Percentiles rank a stretch among this genome's conserved stretches.
Evolutionary conservation across 164 flowering plant species (phyloP).

Genomic region (Sedum album): DNA sequence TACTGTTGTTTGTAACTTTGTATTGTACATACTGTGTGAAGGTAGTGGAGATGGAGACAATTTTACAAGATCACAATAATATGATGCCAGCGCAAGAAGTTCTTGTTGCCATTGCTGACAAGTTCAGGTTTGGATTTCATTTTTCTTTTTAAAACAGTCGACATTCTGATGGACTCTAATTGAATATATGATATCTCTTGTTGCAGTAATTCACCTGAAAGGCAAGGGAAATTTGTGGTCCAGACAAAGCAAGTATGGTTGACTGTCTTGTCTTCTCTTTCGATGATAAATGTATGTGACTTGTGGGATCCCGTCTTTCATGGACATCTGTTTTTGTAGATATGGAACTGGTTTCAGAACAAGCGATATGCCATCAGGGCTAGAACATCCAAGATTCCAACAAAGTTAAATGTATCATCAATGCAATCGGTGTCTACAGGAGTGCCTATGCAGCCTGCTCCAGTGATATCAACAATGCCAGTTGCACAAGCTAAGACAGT

Average conservation of each 20-base stretch:
- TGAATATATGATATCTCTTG: too few relatives aligned
- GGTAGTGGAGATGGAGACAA: constrained; percentile 79
- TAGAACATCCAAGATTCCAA: constrained; percentile 52
- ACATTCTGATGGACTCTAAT: too few relatives aligned
- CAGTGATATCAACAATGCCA: neutral
- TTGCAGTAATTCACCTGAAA: constrained; percentile 58
- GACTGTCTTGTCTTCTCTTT: neutral
- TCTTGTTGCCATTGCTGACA: constrained; percentile 65
- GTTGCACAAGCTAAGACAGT: constrained; percentile 14
- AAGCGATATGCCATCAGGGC: constrained; percentile 83
- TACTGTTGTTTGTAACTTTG: too few relatives aligned
- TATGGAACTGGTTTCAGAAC: constrained; percentile 98
- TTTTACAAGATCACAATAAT: constrained; percentile 54
- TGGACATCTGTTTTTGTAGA: constrained; percentile 26
- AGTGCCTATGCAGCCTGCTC: constrained; percentile 4
- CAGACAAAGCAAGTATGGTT: constrained; percentile 76
- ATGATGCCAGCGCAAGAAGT: constrained; percentile 65
- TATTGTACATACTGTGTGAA: too few relatives aligned
- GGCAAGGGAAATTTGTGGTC: constrained; percentile 70
- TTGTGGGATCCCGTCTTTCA: too few relatives aligned
- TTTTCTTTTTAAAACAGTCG: too few relatives aligned
- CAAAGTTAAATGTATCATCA: constrained; percentile 43
- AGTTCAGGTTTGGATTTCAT: constrained; percentile 54
- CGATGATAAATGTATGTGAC: too few relatives aligned
- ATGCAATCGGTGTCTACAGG: constrained; percentile 14